These are phyloP conservation scores for Phialemonium atrogriseum DNA, from an alignment of 2,329 filamentous ascomycete genomes.

Conservation along the genomic window DNA sequence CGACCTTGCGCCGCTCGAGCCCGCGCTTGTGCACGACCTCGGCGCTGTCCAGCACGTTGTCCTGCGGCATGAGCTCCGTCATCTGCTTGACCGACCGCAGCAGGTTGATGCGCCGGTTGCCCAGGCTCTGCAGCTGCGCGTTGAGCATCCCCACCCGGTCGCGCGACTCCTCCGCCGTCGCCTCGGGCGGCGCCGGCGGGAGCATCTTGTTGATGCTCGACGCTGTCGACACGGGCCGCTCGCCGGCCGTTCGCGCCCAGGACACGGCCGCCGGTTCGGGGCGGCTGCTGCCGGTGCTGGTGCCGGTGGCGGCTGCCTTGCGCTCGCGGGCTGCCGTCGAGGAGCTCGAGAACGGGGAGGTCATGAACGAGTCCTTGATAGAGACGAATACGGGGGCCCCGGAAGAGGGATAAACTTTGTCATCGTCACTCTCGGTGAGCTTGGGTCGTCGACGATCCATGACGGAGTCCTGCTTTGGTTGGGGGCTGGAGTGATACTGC, in stretches of 20 bases:
- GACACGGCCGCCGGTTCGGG: not conserved
- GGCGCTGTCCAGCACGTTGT: slow-evolving; percentile 58
- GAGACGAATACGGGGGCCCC: slow-evolving; percentile 23
- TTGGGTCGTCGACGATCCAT: slow-evolving; percentile 30
- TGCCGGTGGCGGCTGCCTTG: slow-evolving; percentile 6
- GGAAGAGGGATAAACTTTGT: slow-evolving; percentile 9
- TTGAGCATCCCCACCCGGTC: slow-evolving; percentile 61
- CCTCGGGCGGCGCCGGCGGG: slow-evolving; percentile 53
- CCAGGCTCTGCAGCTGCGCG: slow-evolving; percentile 55
- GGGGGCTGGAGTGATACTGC: slow-evolving; percentile 17
- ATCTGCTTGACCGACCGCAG: slow-evolving; percentile 66
- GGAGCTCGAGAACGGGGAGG: slow-evolving; percentile 13
- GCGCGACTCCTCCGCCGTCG: slow-evolving; percentile 34
- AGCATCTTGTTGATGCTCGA: slow-evolving; percentile 45
- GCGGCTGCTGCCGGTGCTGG: slow-evolving; percentile 7
- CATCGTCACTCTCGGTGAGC: slow-evolving; percentile 17
- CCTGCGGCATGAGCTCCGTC: slow-evolving; percentile 67
- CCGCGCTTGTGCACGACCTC: slow-evolving; percentile 51
- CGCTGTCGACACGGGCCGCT: slow-evolving; percentile 23
- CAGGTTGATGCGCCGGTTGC: slow-evolving; percentile 63
- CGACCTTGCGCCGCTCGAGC: slow-evolving; percentile 56
- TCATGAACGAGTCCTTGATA: slow-evolving; percentile 24
- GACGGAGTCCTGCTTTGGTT: slow-evolving; percentile 19
- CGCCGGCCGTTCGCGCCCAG: slow-evolving; percentile 7
- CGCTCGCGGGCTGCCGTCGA: slow-evolving; percentile 8